A percentile compares a stretch with the other conserved stretches of the same genome.
phyloP scores from a whole-genome alignment of 345 rosid species.

The Gossypium rotundifolium region DNA sequence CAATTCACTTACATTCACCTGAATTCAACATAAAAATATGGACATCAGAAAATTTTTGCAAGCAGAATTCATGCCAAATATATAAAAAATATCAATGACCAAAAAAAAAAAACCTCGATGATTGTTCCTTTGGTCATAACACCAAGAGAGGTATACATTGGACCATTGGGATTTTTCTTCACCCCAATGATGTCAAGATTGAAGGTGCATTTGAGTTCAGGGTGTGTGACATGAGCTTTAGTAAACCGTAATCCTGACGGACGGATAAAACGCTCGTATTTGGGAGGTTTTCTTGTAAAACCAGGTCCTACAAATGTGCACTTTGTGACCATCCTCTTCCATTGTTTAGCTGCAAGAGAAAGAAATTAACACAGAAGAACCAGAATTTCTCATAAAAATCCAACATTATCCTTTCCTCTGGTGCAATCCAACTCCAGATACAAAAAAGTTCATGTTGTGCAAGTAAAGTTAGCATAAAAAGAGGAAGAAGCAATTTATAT shows the following conservation, averaged over 20 bases:
- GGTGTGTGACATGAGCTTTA: slow-evolving; percentile 91
- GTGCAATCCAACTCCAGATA: not conserved
- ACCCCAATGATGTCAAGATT: slow-evolving; percentile 81
- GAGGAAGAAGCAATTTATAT: not conserved
- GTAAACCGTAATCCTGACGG: slow-evolving; percentile 82
- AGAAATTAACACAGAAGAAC: not conserved
- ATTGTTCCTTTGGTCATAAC: slow-evolving; percentile 85
- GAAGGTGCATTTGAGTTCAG: slow-evolving; percentile 83
- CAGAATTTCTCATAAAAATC: not conserved
- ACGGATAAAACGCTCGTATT: slow-evolving; percentile 90
- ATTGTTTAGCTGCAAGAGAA: slow-evolving; percentile 64
- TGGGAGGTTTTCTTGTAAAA: slow-evolving; percentile 93
- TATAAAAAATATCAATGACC: no score
- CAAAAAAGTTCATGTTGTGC: not conserved
- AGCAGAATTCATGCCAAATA: not conserved
- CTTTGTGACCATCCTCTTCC: slow-evolving; percentile 96
- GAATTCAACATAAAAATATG: slow-evolving; percentile 11
- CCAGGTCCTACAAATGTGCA: slow-evolving; percentile 60
- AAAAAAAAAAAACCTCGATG: slow-evolving; percentile 48
- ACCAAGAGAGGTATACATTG: slow-evolving; percentile 84
- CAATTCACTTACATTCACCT: slow-evolving; percentile 94
- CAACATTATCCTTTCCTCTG: not conserved
- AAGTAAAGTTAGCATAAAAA: not conserved
- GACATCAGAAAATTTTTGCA: not conserved
- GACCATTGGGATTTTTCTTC: slow-evolving; percentile 90